Conservation (phyloP, 441 rosid genomes). For the Adansonia rubrostipa region DNA sequence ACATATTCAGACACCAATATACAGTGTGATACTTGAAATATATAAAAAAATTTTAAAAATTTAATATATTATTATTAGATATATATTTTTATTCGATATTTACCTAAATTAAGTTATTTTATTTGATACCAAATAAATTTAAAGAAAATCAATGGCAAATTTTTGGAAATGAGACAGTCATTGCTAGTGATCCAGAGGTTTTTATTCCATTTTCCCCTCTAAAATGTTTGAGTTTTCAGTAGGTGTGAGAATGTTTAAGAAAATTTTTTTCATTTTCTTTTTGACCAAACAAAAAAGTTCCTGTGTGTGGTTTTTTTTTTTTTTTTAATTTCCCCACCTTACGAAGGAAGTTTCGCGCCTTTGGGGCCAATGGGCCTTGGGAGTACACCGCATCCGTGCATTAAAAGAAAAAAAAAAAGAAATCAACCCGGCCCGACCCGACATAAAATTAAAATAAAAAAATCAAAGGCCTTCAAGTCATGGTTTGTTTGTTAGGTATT, state of each 20-base stretch:
- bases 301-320: too few species aligned
- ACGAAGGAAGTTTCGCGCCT: not conserved
- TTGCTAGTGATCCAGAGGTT: not conserved
- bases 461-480: not conserved
- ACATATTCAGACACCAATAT: too few species aligned
- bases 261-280: too few species aligned
- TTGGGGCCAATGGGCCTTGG: not conserved
- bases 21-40: too few species aligned
- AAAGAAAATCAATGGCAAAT: not conserved
- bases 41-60: too few species aligned
- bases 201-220: not conserved
- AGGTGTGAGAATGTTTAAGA: too few species aligned
- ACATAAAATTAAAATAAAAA: not conserved
- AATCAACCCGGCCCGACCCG: not conserved
- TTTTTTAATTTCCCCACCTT: not conserved
- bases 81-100: too few species aligned
- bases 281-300: not conserved
- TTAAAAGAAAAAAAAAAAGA: not conserved
- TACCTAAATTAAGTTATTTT: too few species aligned
- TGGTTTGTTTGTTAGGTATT: slow-evolving; percentile 4
- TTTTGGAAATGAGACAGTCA: not conserved
- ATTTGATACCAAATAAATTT: not conserved
- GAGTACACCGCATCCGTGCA: too few species aligned
- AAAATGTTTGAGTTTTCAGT: not conserved
- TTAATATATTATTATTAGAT: too few species aligned